Evolutionary conservation across 2,329 filamentous ascomycete genomes (phyloP).

Genomic region (Microcyclosporella mali): DNA sequence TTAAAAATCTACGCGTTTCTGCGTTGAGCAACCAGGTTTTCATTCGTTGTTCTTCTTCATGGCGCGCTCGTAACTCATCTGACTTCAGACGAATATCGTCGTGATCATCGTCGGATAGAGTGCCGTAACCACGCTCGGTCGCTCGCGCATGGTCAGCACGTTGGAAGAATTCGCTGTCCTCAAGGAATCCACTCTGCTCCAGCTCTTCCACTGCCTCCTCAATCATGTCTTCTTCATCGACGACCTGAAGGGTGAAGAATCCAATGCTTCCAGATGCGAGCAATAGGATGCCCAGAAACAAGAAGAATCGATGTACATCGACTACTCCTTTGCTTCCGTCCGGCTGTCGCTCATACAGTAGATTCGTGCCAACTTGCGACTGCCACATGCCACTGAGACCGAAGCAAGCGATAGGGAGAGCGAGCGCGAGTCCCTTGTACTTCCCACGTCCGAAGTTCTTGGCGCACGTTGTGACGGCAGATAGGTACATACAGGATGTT

Average conservation of each 20-base stretch:
- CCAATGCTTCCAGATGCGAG: conserved; percentile 66
- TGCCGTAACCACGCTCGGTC: conserved; percentile 54
- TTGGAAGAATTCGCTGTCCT: conserved; percentile 66
- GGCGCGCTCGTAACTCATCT: conserved; percentile 40
- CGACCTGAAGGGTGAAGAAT: conserved; percentile 65
- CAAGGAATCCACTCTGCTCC: conserved; percentile 78
- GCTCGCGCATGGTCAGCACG: conserved; percentile 40
- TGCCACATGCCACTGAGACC: conserved; percentile 94
- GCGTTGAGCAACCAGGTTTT: conserved; percentile 89
- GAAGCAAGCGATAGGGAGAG: conserved; percentile 85
- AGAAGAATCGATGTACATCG: conserved; percentile 77
- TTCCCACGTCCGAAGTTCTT: conserved; percentile 95
- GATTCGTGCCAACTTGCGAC: conserved; percentile 74
- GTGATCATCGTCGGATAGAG: conserved; percentile 45
- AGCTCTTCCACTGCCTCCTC: conserved; percentile 84
- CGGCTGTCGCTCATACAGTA: conserved; percentile 64
- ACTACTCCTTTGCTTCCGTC: conserved; percentile 58
- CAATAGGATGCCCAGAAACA: conserved; percentile 73
- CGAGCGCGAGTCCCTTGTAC: conserved; percentile 81
- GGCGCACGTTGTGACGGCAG: conserved; percentile 86
- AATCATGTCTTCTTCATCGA: conserved; percentile 81
- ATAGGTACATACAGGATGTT: conserved; percentile 83
- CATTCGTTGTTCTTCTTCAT: conserved; percentile 58
- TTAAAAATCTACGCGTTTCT: conserved; percentile 77
- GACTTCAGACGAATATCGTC: conserved; percentile 41